Percentiles rank a stretch among this genome's conserved stretches.
Evolutionary conservation across 2,329 filamentous ascomycete species (phyloP).

Genomic region (Alternaria rosae): DNA sequence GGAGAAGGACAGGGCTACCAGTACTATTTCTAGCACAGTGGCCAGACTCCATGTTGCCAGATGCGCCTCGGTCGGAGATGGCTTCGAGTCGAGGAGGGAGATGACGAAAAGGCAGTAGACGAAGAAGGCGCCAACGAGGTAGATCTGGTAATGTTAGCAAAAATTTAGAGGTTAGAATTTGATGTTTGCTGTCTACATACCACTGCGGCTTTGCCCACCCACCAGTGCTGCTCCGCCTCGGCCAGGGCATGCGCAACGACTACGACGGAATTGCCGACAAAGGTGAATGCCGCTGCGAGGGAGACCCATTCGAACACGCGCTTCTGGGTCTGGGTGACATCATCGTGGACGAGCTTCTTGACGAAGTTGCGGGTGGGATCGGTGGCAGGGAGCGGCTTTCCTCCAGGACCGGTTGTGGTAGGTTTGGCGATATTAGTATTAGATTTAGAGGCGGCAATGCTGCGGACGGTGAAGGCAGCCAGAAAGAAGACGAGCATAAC

Average conservation of each 20-base stretch:
- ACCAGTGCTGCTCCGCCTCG: conserved; percentile 72
- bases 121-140: conserved; percentile 84
- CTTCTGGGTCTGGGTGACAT: conserved; percentile 72
- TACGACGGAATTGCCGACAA: conserved; percentile 76
- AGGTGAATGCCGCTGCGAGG: conserved; percentile 73
- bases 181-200: conserved; percentile 59
- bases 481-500: conserved; percentile 71
- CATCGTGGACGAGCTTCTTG: conserved; percentile 57
- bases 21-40: conserved; percentile 73
- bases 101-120: conserved; percentile 86
- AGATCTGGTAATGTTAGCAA: conserved; percentile 67
- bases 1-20: conserved; percentile 73
- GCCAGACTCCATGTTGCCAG: conserved; percentile 79
- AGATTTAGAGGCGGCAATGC: conserved; percentile 61
- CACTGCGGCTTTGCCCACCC: conserved; percentile 80
- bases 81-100: conserved; percentile 82
- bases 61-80: conserved; percentile 82
- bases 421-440: conserved; percentile 56
- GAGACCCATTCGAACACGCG: conserved; percentile 79
- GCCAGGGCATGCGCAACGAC: conserved; percentile 78
- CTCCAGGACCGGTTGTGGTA: conserved; percentile 77
- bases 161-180: neutral
- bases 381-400: conserved; percentile 81
- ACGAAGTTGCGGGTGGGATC: conserved; percentile 53
- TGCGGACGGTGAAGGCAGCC: conserved; percentile 66